Percentiles rank a stretch among this genome's conserved stretches.
These are phyloP conservation scores for Fraxinus sp. DNA, from an alignment of 305 asterid species.

Conservation along the genomic window DNA sequence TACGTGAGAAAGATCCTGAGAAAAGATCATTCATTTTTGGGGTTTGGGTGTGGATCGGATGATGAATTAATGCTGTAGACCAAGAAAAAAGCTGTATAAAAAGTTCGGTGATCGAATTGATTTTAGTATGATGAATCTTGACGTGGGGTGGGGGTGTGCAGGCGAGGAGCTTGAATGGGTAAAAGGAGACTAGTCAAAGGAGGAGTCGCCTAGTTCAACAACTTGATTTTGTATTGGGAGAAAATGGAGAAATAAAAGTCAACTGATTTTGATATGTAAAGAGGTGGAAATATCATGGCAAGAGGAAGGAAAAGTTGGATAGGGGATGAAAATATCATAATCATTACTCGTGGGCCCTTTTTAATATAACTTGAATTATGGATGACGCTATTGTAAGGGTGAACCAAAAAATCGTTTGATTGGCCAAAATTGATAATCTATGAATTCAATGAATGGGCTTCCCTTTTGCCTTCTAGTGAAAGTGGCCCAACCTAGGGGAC, in stretches of 20 bases:
- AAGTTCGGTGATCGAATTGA: not conserved
- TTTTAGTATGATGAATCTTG: not conserved
- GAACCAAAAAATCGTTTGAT: not conserved
- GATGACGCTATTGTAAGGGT: not conserved
- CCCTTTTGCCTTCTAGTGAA: not conserved
- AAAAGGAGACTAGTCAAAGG: slow-evolving; percentile 26
- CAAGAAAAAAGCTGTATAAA: not conserved
- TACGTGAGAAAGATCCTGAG: slow-evolving; percentile 47
- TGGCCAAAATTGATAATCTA: not conserved
- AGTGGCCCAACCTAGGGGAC: not conserved
- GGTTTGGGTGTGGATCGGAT: not conserved
- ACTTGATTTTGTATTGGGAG: not conserved
- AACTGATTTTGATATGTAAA: not conserved
- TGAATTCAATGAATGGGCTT: not conserved
- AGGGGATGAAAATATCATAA: not conserved
- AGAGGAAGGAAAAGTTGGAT: not conserved
- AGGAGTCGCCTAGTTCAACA: slow-evolving; percentile 21
- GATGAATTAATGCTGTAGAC: not conserved
- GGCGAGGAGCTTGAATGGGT: slow-evolving; percentile 16
- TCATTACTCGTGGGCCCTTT: not conserved
- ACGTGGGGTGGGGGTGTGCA: not conserved
- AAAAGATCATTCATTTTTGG: slow-evolving; percentile 43
- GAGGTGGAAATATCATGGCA: not conserved
- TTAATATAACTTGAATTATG: not conserved
- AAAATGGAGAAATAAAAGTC: slow-evolving; percentile 12